Evolutionary conservation across 257 asterid genomes (phyloP), one percentile per base, ranked within the genome.

Genomic region (Lantana camara): DNA sequence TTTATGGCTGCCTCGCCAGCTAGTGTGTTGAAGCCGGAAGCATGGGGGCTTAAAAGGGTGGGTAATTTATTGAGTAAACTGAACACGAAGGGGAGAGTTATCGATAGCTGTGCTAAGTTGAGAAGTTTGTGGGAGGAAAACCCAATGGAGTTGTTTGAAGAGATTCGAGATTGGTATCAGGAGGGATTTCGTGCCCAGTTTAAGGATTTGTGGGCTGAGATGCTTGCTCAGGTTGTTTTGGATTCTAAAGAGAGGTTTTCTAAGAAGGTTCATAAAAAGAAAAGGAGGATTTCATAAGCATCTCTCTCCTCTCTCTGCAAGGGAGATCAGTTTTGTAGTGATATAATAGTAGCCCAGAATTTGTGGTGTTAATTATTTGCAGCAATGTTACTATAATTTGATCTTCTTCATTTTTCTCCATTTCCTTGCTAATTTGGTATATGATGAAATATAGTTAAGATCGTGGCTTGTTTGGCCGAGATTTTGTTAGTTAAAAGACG

Each of bases 91-190:
- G 76, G 70, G 53, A 62, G 80, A 63, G 61, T 76, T 15, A 78
- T 87, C 29, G 95, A 86, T 67, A 79, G 79, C 41, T 64, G 89
- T 68, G 86, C 61, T 19, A 79, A 65, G 64, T 60, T 88, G 34
- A 72, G 83, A 69, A 35, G 11, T 29, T 51, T 76, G 73, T 86
- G 97, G 98, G 48, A 76, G 35, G 86, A 79, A 23, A 60, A 84
- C 50, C 77, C 80, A 0, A 62, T 42, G 11, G 87, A 69, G 72
- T 50, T 91, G 64, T 83, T 63, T 68, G 5, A 37, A 24, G 98
- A 91, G 65, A 73, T 88, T 55, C 69, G 15, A 63, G 84, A 84
- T 51, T 91, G 96, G 96, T 91, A 86, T 75, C 96, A 82, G 59
- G 83, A 73, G 73, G 83, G 86, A 30, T 82, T 79, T 47, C 74